Evolutionary conservation across 768 basidiomycete genomes (phyloP), one percentile per base, ranked within the genome.

Genomic region (Tylopilus vinaceipallidus): DNA sequence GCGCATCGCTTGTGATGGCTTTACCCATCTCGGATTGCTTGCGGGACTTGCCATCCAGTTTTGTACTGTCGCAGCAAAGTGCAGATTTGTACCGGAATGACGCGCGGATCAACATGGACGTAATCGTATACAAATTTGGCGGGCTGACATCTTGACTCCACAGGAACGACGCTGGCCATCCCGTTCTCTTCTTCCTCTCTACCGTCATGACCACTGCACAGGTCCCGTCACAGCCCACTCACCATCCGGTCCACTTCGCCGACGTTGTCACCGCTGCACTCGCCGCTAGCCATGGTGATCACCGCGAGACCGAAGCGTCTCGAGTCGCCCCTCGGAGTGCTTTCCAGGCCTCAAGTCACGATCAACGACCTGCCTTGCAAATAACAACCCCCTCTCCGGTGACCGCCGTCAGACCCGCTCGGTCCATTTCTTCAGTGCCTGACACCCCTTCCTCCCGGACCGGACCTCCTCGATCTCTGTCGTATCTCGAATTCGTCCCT

Each of bases 381-480:
- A 42, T 55, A 47, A 42, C 50, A n/a, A 55, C 56, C n/a, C 17
- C 47, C 4, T 47, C 55, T 27, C 38, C 45, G 37, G 51, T 49
- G 12, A 6, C 42, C 10, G n/a, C 52, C 6, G 29, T 20, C n/a
- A 56, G 46, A 13, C 24, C 39, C 12, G 37, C 23, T 34, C 52
- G 54, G 45, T 46, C 55, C 32, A 17, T 45, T 4, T 11, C 47
- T 14, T 33, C 56, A 19, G 38, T 56, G 2, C 66, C 55, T 29
- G 55, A 65, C 42, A 82, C 84, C 0, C 87, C 88, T 22, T 79
- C 84, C 6, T 71, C 72, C 42, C 74, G 87, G 44, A 88, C 86
- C 4, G 88, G 87, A 12, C 85, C 86, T 27, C 88, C 87, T 4
- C 77, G 87, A 34, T 86, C 87, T 0, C 71, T 88, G 23, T 86